Evolutionary conservation across 441 rosid genomes (phyloP).

Genomic region (Bruguiera hainesii): DNA sequence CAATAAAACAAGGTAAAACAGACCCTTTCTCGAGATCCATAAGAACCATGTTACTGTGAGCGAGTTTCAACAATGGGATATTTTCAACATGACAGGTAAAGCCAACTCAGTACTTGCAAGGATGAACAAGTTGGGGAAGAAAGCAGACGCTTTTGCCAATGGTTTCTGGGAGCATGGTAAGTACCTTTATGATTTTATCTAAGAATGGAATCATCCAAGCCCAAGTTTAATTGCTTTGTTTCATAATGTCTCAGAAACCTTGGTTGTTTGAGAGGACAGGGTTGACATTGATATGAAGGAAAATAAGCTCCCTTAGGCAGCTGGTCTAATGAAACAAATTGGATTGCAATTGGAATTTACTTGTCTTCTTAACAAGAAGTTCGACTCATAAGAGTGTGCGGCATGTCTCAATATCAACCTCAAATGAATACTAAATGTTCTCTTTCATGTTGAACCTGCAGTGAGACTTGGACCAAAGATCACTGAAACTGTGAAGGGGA

Average conservation of each 20-base stretch:
- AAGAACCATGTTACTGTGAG: not conserved
- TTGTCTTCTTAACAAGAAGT: no score
- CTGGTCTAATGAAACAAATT: no score
- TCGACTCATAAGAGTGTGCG: no score
- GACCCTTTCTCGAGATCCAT: not conserved
- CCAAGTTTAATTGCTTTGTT: no score
- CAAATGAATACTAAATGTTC: conserved; percentile 1
- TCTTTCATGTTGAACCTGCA: conserved; percentile 20
- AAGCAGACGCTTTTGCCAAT: conserved; percentile 42
- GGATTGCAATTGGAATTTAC: not conserved
- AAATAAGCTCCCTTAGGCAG: no score
- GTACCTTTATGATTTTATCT: no score
- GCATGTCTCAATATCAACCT: no score
- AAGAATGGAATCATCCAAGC: no score
- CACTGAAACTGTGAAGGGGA: conserved; percentile 40
- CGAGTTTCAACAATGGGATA: not conserved
- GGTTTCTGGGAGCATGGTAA: conserved; percentile 48
- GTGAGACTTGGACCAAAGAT: conserved; percentile 37
- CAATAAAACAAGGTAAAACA: conserved; percentile 18
- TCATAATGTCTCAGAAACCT: no score
- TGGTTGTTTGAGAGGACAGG: no score
- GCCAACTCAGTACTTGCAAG: conserved; percentile 34
- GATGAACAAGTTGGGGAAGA: conserved; percentile 43
- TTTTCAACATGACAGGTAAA: conserved; percentile 31
- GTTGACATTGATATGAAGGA: no score